Evolutionary conservation across 305 asterid genomes (phyloP).

Genomic region (Solanum aculeatissimum): DNA sequence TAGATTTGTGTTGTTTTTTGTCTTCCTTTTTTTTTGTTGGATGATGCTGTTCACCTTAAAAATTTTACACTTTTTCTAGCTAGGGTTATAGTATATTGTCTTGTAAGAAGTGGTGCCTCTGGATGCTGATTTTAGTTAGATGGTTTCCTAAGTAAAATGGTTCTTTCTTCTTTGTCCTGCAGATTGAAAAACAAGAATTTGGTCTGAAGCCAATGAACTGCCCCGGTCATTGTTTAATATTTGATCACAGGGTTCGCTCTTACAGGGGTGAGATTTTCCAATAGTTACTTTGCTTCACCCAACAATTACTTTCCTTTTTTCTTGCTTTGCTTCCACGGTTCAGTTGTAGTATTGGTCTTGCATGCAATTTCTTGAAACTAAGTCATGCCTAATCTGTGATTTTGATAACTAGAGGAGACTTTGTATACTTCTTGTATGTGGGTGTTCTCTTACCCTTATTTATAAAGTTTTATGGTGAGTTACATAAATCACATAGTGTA

Average conservation of each 20-base stretch:
- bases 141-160: not conserved
- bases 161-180: conserved; percentile 13
- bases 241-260: conserved; percentile 94
- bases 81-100: not conserved
- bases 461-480: not conserved
- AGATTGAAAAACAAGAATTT: conserved; percentile 93
- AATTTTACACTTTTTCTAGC: not conserved
- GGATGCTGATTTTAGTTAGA: not conserved
- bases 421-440: not conserved
- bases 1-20: not conserved
- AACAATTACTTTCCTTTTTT: not conserved
- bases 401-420: not conserved
- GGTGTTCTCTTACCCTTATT: not conserved
- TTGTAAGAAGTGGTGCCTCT: not conserved
- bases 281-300: not conserved
- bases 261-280: conserved; percentile 60
- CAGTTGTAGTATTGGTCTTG: not conserved
- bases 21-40: not conserved
- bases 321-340: not conserved
- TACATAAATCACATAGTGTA: too few species aligned
- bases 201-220: conserved; percentile 99
- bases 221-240: conserved; percentile 96
- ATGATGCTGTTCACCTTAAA: not conserved
- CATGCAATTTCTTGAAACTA: not conserved
- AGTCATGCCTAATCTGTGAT: not conserved